Conservation (phyloP, 2,329 filamentous ascomycete species). For the Curvularia sp. region DNA sequence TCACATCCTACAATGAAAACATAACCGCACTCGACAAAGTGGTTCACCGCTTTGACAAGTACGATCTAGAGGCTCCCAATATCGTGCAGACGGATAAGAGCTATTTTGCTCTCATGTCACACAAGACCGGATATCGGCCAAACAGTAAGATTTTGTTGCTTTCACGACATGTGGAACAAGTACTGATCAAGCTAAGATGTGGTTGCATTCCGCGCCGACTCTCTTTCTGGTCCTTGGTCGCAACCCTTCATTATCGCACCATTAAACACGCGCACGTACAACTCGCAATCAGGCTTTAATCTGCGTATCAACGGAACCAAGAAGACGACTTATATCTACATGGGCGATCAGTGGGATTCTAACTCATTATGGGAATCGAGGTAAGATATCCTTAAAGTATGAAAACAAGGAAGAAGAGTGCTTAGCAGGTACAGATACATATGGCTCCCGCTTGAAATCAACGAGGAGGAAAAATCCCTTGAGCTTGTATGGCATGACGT, state of each 20-base stretch:
- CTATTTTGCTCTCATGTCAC: conserved; percentile 68
- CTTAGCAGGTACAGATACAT: conserved; percentile 54
- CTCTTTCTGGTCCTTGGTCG: conserved; percentile 60
- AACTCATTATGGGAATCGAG: conserved; percentile 63
- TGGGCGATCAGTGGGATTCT: conserved; percentile 63
- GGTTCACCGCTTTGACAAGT: conserved; percentile 64
- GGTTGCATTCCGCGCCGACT: conserved; percentile 63
- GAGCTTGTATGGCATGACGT: conserved; percentile 62
- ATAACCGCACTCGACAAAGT: conserved; percentile 61
- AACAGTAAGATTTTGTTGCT: conserved; percentile 52
- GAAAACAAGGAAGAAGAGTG: not conserved
- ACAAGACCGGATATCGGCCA: conserved; percentile 69
- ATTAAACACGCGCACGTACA: conserved; percentile 60
- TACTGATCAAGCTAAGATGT: conserved; percentile 52
- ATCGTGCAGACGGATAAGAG: conserved; percentile 67
- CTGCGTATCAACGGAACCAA: conserved; percentile 58
- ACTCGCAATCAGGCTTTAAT: conserved; percentile 61
- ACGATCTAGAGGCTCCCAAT: conserved; percentile 65
- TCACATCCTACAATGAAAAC: conserved; percentile 62
- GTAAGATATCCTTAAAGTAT: not conserved
- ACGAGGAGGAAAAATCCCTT: conserved; percentile 60
- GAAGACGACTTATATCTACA: conserved; percentile 59
- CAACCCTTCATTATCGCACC: conserved; percentile 62
- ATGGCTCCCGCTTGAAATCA: conserved; percentile 62
- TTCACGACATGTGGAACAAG: not conserved